phyloP scores from a whole-genome alignment of 2,329 filamentous ascomycete species.

The Leptodontidium sp. region DNA sequence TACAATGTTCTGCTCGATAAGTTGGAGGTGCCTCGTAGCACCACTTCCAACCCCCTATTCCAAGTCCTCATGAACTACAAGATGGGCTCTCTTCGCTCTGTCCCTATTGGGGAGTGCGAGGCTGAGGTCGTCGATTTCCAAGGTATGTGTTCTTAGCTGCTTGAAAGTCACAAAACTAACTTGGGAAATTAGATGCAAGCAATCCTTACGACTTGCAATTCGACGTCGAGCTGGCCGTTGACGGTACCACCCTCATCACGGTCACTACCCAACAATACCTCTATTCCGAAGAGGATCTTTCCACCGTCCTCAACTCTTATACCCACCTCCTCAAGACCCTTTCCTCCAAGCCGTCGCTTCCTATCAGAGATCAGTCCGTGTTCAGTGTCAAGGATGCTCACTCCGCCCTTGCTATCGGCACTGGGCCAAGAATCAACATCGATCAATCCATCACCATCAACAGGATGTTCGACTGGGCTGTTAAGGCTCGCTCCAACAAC shows the following conservation, averaged over 20 bases:
- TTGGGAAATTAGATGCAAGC: conserved; percentile 17
- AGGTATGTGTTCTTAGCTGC: not conserved
- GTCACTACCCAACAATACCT: conserved; percentile 28
- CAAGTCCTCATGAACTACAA: conserved; percentile 40
- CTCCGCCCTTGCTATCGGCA: conserved; percentile 22
- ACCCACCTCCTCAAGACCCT: conserved; percentile 29
- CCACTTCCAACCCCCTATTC: conserved; percentile 35
- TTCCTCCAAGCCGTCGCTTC: conserved; percentile 28
- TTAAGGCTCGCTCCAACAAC: conserved; percentile 24
- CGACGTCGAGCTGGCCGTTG: conserved; percentile 27
- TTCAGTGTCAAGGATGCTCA: conserved; percentile 26
- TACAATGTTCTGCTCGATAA: conserved; percentile 38
- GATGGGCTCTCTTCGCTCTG: conserved; percentile 27
- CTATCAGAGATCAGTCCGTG: conserved; percentile 25
- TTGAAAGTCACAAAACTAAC: not conserved
- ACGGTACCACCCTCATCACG: conserved; percentile 29
- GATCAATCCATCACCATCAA: conserved; percentile 28
- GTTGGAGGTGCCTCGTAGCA: conserved; percentile 35
- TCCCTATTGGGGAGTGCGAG: conserved; percentile 26
- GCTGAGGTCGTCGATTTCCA: conserved; percentile 26
- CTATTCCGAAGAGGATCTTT: conserved; percentile 27
- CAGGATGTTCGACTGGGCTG: conserved; percentile 29
- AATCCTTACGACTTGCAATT: conserved; percentile 30
- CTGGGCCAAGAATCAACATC: conserved; percentile 25
- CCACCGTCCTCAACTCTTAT: conserved; percentile 27